These are phyloP conservation scores for Aspergillus sp. DNA, from an alignment of 2,329 filamentous ascomycete species.

Conservation along the genomic window DNA sequence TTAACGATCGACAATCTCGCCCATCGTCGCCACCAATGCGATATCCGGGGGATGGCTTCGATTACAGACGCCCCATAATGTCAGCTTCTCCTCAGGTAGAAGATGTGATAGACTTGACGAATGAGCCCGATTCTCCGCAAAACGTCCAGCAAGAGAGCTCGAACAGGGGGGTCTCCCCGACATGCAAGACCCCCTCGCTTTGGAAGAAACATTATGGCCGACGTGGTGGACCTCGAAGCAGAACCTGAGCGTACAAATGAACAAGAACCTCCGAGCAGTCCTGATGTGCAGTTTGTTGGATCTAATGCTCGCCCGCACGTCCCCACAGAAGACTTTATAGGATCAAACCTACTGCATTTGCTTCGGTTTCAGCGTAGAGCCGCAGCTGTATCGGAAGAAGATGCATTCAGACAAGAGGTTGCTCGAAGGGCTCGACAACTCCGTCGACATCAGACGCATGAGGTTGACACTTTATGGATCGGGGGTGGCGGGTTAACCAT, in stretches of 20 bases:
- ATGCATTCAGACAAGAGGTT: neutral
- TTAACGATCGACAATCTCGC: constrained; percentile 15
- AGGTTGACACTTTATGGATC: constrained; percentile 18
- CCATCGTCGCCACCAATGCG: constrained; percentile 30
- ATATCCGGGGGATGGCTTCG: constrained; percentile 50
- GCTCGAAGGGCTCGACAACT: neutral
- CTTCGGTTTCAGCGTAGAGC: constrained; percentile 2
- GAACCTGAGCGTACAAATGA: constrained; percentile 15
- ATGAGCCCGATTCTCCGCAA: constrained; percentile 34
- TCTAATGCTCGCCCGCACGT: constrained; percentile 18
- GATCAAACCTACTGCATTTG: constrained; percentile 8
- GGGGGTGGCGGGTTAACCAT: constrained; percentile 19
- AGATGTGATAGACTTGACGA: constrained; percentile 44
- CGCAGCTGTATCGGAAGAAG: neutral
- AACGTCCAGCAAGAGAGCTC: constrained; percentile 3
- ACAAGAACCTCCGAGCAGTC: constrained; percentile 27
- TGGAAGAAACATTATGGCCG: constrained; percentile 30
- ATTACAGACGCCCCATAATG: constrained; percentile 49
- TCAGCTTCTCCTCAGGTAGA: constrained; percentile 26
- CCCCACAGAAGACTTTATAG: constrained; percentile 5
- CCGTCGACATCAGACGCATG: neutral
- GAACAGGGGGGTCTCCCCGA: constrained; percentile 8
- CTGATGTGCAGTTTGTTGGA: constrained; percentile 49
- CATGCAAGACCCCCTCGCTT: constrained; percentile 28
- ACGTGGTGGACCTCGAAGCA: constrained; percentile 38